Evolutionary conservation across 202 grass and related monocot species (phyloP).

Genomic region (Dendrocalamus latiflorus): DNA sequence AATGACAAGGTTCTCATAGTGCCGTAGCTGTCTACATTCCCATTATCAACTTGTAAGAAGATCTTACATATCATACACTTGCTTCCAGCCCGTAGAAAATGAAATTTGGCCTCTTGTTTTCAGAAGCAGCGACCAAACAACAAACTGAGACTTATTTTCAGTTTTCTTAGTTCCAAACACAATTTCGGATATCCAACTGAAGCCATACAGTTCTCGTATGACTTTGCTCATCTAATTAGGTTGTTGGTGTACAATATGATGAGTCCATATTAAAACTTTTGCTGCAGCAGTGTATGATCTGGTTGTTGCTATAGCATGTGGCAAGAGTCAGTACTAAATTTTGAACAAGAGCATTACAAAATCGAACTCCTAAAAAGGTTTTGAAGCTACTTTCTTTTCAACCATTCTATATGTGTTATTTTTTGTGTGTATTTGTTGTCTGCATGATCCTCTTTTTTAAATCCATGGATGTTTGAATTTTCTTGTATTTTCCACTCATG

Average conservation of each 20-base stretch:
- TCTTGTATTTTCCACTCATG: slow-evolving; percentile 8
- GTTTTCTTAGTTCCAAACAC: not conserved
- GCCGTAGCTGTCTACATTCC: too few species aligned
- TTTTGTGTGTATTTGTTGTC: not conserved
- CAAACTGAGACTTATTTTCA: not conserved
- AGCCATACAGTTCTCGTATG: not conserved
- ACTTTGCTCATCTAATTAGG: not conserved
- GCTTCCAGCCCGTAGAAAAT: too few species aligned
- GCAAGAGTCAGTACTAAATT: not conserved
- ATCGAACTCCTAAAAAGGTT: not conserved
- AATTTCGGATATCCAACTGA: not conserved
- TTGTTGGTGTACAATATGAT: not conserved
- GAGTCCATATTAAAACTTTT: not conserved
- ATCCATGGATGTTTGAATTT: not conserved
- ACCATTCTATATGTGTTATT: not conserved
- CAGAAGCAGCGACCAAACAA: not conserved
- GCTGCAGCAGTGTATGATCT: not conserved
- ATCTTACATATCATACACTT: too few species aligned
- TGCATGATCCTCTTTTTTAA: not conserved
- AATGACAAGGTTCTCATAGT: too few species aligned
- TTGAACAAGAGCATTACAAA: not conserved
- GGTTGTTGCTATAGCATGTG: not conserved
- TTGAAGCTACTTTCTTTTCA: not conserved
- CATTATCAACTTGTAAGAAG: too few species aligned
- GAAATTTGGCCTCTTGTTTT: too few species aligned